These are phyloP conservation scores for Cylindrotheca closterium DNA, from an alignment of 108 stramenopile species.

Conservation along the genomic window DNA sequence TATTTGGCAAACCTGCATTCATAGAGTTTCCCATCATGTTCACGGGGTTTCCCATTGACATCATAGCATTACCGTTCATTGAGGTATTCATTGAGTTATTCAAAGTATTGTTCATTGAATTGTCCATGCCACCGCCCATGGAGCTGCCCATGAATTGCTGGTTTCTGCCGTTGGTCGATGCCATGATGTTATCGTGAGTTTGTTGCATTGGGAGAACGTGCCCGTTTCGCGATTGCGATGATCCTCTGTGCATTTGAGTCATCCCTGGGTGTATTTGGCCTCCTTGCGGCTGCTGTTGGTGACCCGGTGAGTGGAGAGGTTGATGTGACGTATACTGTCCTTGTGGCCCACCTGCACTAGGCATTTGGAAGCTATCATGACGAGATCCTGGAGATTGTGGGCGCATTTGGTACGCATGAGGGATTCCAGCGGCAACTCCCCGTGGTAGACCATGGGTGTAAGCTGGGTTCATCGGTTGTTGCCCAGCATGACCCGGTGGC, in stretches of 20 bases:
- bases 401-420: constrained; percentile 38
- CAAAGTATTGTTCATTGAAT: constrained; percentile 30
- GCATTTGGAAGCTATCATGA: constrained; percentile 36
- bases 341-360: constrained; percentile 25
- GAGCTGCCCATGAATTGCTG: constrained; percentile 36
- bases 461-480: constrained; percentile 45
- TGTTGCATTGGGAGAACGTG: constrained; percentile 40
- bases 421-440: constrained; percentile 32
- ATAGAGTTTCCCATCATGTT: constrained; percentile 29
- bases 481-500: constrained; percentile 44
- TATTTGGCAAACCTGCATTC: constrained; percentile 13
- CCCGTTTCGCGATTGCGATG: constrained; percentile 15
- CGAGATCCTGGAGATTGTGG: constrained; percentile 34
- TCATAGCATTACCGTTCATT: constrained; percentile 12
- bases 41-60: constrained; percentile 20
- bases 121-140: constrained; percentile 28
- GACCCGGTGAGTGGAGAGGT: constrained; percentile 44
- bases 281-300: constrained; percentile 31
- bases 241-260: constrained; percentile 48
- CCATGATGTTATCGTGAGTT: constrained; percentile 35
- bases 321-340: constrained; percentile 34
- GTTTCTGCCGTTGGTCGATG: constrained; percentile 18
- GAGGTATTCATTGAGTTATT: constrained; percentile 11
- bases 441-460: constrained; percentile 32
- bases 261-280: constrained; percentile 44